These are phyloP conservation scores for Omphalotus guepiniiformis DNA, from an alignment of 768 basidiomycete genomes.

Conservation along the genomic window DNA sequence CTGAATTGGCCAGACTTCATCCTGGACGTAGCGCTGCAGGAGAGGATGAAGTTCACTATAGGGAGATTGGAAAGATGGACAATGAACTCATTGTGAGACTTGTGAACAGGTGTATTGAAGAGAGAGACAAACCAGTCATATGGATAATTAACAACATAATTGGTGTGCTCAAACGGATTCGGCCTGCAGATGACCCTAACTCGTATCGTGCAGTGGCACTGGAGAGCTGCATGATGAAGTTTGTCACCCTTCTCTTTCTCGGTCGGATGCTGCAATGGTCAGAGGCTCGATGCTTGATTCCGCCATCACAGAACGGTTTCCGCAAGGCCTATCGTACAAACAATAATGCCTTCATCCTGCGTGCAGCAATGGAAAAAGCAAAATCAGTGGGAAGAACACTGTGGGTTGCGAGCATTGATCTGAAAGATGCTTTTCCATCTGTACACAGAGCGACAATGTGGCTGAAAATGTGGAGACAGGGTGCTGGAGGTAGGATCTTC, in stretches of 20 bases:
- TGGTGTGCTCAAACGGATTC: slow-evolving; percentile 15
- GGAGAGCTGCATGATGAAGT: slow-evolving; percentile 22
- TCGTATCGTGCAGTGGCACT: slow-evolving; percentile 21
- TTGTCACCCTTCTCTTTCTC: slow-evolving; percentile 5
- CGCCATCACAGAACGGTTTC: slow-evolving; percentile 28
- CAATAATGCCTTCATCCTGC: slow-evolving; percentile 23
- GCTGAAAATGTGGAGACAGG: slow-evolving; percentile 21
- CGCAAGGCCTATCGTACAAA: slow-evolving; percentile 20
- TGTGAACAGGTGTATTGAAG: slow-evolving; percentile 9
- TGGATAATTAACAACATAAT: slow-evolving; percentile 11
- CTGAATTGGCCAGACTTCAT: slow-evolving; percentile 1
- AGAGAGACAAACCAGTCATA: not conserved
- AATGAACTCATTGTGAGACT: slow-evolving; percentile 4
- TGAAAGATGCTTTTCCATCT: slow-evolving; percentile 32
- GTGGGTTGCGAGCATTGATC: slow-evolving; percentile 19
- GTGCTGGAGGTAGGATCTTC: slow-evolving; percentile 12
- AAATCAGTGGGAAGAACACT: slow-evolving; percentile 8
- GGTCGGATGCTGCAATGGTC: slow-evolving; percentile 4
- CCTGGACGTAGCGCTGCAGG: slow-evolving; percentile 4
- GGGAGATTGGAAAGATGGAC: slow-evolving; percentile 4
- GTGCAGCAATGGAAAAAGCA: slow-evolving; percentile 16
- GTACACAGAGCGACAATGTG: slow-evolving; percentile 27
- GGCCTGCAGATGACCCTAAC: slow-evolving; percentile 10
- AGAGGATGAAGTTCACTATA: slow-evolving; percentile 7
- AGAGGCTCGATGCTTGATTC: slow-evolving; percentile 16